Evolutionary conservation across 2,329 filamentous ascomycete genomes (phyloP).

Genomic region (Colletotrichum tropicale): DNA sequence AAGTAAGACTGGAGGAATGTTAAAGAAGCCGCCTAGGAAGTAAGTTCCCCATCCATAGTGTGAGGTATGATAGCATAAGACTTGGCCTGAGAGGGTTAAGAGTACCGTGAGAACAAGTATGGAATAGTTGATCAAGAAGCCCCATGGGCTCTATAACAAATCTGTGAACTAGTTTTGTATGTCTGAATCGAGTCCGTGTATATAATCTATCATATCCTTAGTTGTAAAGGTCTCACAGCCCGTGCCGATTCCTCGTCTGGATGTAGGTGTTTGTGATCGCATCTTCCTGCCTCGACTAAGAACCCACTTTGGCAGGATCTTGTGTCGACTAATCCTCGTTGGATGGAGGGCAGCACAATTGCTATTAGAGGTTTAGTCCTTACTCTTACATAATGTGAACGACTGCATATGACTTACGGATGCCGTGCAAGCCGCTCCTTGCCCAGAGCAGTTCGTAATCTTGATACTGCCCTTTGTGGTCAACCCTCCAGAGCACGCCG

Average conservation of each 20-base stretch:
- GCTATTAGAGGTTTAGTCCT: background rate
- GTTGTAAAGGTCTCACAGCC: background rate
- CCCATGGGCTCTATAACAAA: rapidly evolving
- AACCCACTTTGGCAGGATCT: rapidly evolving
- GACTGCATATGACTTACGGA: background rate
- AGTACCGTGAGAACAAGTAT: background rate
- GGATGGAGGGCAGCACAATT: background rate
- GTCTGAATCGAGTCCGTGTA: rapidly evolving
- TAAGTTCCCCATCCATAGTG: background rate
- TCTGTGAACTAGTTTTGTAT: background rate
- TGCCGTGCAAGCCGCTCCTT: background rate
- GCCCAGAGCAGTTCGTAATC: background rate
- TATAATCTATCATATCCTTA: rapidly evolving
- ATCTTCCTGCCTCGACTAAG: background rate
- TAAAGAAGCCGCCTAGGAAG: rapidly evolving
- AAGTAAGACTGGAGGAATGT: background rate
- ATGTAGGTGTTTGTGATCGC: too few species aligned
- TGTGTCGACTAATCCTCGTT: background rate
- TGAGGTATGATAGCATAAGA: too few species aligned
- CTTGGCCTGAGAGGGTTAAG: too few species aligned
- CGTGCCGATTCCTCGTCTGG: background rate
- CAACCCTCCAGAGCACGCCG: rapidly evolving
- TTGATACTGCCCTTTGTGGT: background rate
- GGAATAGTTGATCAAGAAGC: background rate
- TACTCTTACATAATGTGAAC: background rate